Percentiles rank a stretch among this genome's conserved stretches.
These are phyloP conservation scores for Trypanosoma rangeli DNA, from an alignment of 208 protist species.

Conservation along the genomic window DNA sequence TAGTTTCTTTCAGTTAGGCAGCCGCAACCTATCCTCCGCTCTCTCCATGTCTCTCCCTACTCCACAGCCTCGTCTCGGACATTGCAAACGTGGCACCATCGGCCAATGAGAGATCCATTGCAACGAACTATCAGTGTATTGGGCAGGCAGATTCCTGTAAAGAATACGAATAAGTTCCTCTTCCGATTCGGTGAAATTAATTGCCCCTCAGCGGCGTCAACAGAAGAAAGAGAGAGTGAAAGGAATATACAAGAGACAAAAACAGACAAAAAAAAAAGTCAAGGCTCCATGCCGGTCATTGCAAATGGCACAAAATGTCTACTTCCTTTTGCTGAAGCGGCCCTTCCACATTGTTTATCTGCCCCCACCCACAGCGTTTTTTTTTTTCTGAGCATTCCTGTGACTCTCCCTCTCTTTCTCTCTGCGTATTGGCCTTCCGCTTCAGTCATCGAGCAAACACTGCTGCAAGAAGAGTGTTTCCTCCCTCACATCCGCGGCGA, in stretches of 20 bases:
- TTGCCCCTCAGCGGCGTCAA: not conserved
- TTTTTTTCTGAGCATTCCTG: not conserved
- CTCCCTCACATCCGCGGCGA: constrained; percentile 60
- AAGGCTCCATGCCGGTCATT: not conserved
- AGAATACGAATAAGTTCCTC: too few species aligned
- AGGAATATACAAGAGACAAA: not conserved
- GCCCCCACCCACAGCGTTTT: too few species aligned
- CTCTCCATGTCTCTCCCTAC: not conserved
- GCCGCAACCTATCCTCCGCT: not conserved
- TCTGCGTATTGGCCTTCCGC: not conserved
- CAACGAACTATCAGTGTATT: too few species aligned
- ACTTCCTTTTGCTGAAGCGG: not conserved
- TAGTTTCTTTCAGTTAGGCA: not conserved
- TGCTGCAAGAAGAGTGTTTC: constrained; percentile 80
- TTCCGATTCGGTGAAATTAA: too few species aligned
- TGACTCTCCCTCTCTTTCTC: not conserved
- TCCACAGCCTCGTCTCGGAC: not conserved
- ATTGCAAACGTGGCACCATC: too few species aligned
- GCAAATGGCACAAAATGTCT: not conserved
- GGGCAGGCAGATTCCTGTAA: too few species aligned
- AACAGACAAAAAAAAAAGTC: not conserved
- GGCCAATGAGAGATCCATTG: too few species aligned
- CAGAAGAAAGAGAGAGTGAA: not conserved
- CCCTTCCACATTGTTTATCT: not conserved
- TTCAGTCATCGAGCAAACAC: constrained; percentile 43